A percentile compares a stretch with the other conserved stretches of the same genome.
Evolutionary conservation across 2,329 filamentous ascomycete genomes (phyloP).

Genomic region (Acephala macrosclerotiorum): DNA sequence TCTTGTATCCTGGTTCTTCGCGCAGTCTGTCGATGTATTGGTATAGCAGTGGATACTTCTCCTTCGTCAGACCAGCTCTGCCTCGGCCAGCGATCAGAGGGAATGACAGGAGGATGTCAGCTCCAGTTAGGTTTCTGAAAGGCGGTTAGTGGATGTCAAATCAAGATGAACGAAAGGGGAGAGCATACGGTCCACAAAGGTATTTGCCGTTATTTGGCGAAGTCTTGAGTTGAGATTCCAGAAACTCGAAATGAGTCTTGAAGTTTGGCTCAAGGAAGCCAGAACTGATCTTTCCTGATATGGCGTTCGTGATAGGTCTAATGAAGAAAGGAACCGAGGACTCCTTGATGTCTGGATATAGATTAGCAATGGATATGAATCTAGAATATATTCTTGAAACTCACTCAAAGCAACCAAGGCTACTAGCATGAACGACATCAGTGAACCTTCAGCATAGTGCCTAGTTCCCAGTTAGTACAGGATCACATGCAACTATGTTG

Average conservation of each 20-base stretch:
- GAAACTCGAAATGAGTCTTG: constrained; percentile 55
- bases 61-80: constrained; percentile 46
- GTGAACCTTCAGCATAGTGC: constrained; percentile 84
- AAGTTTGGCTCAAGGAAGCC: constrained; percentile 55
- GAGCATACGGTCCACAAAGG: constrained; percentile 51
- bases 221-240: constrained; percentile 56
- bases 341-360: constrained; percentile 55
- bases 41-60: constrained; percentile 53
- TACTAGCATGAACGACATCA: constrained; percentile 77
- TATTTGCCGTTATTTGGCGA: constrained; percentile 57
- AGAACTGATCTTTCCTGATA: constrained; percentile 55
- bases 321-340: constrained; percentile 73
- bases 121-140: constrained; percentile 50
- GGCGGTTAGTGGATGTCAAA: not conserved
- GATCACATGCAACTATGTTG: not conserved
- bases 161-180: no score
- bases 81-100: constrained; percentile 53
- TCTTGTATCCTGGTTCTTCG: constrained; percentile 52
- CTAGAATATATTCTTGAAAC: constrained; percentile 36
- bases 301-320: constrained; percentile 64
- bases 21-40: constrained; percentile 54
- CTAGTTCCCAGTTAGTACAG: constrained; percentile 46
- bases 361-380: constrained; percentile 1
- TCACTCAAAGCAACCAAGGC: constrained; percentile 63
- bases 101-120: constrained; percentile 61